These are phyloP conservation scores for Baorangia bicolor DNA, from an alignment of 768 basidiomycete species.

Conservation along the genomic window DNA sequence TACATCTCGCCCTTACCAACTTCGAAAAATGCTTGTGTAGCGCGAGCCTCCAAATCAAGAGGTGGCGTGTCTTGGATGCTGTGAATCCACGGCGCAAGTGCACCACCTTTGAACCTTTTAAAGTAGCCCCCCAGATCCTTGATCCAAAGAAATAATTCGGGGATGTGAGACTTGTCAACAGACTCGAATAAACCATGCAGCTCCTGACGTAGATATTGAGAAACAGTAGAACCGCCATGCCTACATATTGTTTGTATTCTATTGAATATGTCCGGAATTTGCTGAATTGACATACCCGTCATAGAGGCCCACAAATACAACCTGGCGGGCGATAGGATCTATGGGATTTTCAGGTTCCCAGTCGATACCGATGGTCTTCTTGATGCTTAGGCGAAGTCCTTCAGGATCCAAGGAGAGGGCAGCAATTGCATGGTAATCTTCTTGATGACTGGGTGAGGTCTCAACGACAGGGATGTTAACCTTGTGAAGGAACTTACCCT, in stretches of 20 bases:
- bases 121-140: slow-evolving; percentile 89
- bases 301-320: slow-evolving; percentile 85
- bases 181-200: slow-evolving; percentile 83
- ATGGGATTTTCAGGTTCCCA: slow-evolving; percentile 67
- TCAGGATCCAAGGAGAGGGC: slow-evolving; percentile 73
- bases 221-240: slow-evolving; percentile 90
- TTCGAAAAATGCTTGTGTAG: slow-evolving; percentile 85
- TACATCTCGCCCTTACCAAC: slow-evolving; percentile 40
- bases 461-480: neutral
- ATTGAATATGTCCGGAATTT: neutral
- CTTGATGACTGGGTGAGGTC: slow-evolving; percentile 65
- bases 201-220: slow-evolving; percentile 82
- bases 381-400: slow-evolving; percentile 66
- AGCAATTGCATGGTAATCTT: slow-evolving; percentile 80
- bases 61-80: slow-evolving; percentile 29
- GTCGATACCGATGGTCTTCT: slow-evolving; percentile 58
- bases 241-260: slow-evolving; percentile 40
- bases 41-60: slow-evolving; percentile 80
- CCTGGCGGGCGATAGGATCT: slow-evolving; percentile 66
- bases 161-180: slow-evolving; percentile 66
- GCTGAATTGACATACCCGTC: slow-evolving; percentile 63
- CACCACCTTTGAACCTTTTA: slow-evolving; percentile 82
- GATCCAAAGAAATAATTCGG: slow-evolving; percentile 74
- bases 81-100: slow-evolving; percentile 63
- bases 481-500: slow-evolving; percentile 42